These are phyloP conservation scores for Camptophora hylomeconis DNA, from an alignment of 2,329 filamentous ascomycete species.

Conservation along the genomic window DNA sequence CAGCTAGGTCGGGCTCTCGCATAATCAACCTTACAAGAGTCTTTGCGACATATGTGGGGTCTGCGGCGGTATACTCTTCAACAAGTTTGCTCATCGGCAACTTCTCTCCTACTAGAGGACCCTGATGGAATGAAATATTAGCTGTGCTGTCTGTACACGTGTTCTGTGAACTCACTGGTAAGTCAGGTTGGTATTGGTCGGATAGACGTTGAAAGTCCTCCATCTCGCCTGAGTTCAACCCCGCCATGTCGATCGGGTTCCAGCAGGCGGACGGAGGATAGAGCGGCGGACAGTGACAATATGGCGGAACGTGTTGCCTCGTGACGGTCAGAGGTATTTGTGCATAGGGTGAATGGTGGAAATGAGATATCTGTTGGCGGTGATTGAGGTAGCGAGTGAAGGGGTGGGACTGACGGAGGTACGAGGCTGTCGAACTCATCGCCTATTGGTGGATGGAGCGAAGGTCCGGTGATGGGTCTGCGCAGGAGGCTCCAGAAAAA, in stretches of 20 bases:
- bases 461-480: too few species aligned
- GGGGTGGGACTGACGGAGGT: too few species aligned
- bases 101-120: slow-evolving; percentile 70
- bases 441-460: too few species aligned
- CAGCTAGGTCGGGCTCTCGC: slow-evolving; percentile 4
- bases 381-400: too few species aligned
- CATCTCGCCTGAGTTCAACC: slow-evolving; percentile 38
- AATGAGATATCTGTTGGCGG: too few species aligned
- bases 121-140: slow-evolving; percentile 43
- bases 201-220: slow-evolving; percentile 50
- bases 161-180: slow-evolving; percentile 32
- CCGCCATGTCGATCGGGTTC: slow-evolving; percentile 26
- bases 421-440: too few species aligned
- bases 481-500: too few species aligned
- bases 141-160: neutral
- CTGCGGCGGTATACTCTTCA: slow-evolving; percentile 76
- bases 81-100: slow-evolving; percentile 59
- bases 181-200: slow-evolving; percentile 45
- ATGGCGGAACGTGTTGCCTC: too few species aligned
- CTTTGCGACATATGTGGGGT: slow-evolving; percentile 73
- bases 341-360: too few species aligned
- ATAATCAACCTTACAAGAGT: slow-evolving; percentile 54
- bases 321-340: too few species aligned
- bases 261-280: too few species aligned
- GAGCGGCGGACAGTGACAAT: too few species aligned